A percentile compares a stretch with the other conserved stretches of the same genome.
Evolutionary conservation across 225 moss, liverwort and hornwort species (phyloP).

Genomic region (Polytrichum commune): DNA sequence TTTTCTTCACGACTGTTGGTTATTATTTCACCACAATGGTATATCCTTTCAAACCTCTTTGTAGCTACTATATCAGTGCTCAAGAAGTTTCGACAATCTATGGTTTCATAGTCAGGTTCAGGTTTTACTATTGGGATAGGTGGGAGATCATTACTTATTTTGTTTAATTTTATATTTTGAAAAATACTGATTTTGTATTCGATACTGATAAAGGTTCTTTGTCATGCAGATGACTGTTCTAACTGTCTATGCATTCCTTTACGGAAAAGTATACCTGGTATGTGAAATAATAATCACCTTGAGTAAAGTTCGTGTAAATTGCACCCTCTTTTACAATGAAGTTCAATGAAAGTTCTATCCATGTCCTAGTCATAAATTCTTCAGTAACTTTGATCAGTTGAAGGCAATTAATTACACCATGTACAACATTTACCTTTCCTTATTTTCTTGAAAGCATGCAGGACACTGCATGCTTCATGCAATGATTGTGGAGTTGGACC

Average conservation of each 20-base stretch:
- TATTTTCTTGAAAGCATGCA: no score
- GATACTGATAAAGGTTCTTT: background rate
- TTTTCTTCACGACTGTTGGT: slow-evolving; percentile 70
- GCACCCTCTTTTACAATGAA: no score
- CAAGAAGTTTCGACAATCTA: no score
- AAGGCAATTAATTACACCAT: no score
- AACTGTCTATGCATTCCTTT: slow-evolving; percentile 61
- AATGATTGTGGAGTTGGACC: no score
- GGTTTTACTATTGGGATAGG: background rate
- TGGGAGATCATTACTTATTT: background rate
- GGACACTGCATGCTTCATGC: no score
- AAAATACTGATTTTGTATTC: background rate
- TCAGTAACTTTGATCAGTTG: no score
- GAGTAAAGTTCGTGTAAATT: background rate
- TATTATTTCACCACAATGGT: slow-evolving; percentile 69
- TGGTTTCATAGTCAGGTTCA: background rate
- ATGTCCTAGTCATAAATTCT: background rate
- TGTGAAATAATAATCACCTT: slow-evolving; percentile 9
- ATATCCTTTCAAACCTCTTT: slow-evolving; percentile 15
- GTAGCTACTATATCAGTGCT: background rate
- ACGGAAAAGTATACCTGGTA: slow-evolving; percentile 72
- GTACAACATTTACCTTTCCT: no score
- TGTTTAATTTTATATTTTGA: background rate
- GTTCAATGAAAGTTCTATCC: background rate
- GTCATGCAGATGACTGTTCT: slow-evolving; percentile 58